Evolutionary conservation across 1,139 yeast species (phyloP).

Genomic region (Saccharomyces hybrid): DNA sequence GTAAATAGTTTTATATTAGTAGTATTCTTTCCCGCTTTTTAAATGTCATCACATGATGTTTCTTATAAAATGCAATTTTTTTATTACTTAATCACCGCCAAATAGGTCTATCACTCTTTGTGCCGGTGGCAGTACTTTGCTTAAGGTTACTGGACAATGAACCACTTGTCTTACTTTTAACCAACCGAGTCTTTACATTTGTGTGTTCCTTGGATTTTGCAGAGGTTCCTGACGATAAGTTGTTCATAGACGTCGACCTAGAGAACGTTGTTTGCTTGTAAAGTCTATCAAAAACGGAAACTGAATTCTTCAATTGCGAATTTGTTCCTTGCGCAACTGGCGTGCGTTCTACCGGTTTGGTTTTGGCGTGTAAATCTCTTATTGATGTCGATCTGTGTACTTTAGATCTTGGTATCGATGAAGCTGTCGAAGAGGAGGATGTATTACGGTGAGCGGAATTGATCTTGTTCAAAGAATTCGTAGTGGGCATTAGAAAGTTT

Average conservation of each 20-base stretch:
- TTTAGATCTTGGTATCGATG: not conserved
- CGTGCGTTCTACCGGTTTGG: not conserved
- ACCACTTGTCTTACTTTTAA: slow-evolving; percentile 5
- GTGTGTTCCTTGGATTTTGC: not conserved
- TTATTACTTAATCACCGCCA: not conserved
- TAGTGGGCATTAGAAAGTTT: slow-evolving; percentile 14
- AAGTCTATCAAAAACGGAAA: slow-evolving; percentile 11
- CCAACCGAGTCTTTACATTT: not conserved
- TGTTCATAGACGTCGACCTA: slow-evolving; percentile 10
- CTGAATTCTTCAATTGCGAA: not conserved
- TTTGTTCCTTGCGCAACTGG: not conserved
- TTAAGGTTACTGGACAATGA: slow-evolving; percentile 4
- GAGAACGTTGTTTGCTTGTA: slow-evolving; percentile 14
- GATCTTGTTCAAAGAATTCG: slow-evolving; percentile 14
- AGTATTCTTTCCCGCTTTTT: not conserved
- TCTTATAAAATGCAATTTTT: not conserved
- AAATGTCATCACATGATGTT: not conserved
- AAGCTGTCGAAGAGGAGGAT: not conserved
- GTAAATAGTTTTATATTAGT: slow-evolving; percentile 1
- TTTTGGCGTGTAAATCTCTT: not conserved
- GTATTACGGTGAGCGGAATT: slow-evolving; percentile 2
- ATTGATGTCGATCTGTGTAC: not conserved
- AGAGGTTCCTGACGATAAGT: not conserved
- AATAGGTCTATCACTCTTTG: not conserved
- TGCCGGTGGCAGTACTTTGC: slow-evolving; percentile 2